Conservation (phyloP, 768 basidiomycete genomes). For the Leccinum uliginosum region DNA sequence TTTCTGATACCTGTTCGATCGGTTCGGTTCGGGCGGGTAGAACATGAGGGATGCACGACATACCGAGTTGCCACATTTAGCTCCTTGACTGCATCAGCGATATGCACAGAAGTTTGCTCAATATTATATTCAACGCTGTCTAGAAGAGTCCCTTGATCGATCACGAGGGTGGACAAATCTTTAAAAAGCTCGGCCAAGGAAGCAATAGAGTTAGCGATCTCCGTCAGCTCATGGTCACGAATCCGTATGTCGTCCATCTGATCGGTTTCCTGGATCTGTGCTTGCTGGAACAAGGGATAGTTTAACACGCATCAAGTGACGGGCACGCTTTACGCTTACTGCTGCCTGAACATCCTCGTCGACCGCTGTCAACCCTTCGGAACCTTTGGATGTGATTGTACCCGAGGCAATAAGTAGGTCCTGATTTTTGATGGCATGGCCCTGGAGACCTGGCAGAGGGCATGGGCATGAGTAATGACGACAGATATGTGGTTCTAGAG, state of each 20-base stretch:
- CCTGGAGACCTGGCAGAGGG: slow-evolving; percentile 71
- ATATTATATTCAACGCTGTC: slow-evolving; percentile 98
- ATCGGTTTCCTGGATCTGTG: slow-evolving; percentile 35
- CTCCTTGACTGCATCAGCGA: slow-evolving; percentile 82
- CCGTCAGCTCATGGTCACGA: slow-evolving; percentile 70
- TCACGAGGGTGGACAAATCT: slow-evolving; percentile 87
- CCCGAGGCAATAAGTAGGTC: slow-evolving; percentile 90
- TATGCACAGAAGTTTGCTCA: slow-evolving; percentile 79
- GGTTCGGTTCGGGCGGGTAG: not conserved
- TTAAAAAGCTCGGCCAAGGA: slow-evolving; percentile 94
- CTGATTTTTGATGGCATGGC: slow-evolving; percentile 96
- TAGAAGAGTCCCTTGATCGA: slow-evolving; percentile 95
- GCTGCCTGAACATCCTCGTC: slow-evolving; percentile 90
- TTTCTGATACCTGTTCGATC: slow-evolving; percentile 72
- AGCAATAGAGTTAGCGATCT: slow-evolving; percentile 90
- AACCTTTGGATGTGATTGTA: slow-evolving; percentile 73
- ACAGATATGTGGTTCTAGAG: slow-evolving; percentile 2
- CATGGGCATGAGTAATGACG: slow-evolving; percentile 14
- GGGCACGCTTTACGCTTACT: slow-evolving; percentile 43
- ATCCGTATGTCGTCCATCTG: slow-evolving; percentile 39
- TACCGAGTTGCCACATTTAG: slow-evolving; percentile 78
- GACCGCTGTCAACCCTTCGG: slow-evolving; percentile 77
- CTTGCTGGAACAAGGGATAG: slow-evolving; percentile 23
- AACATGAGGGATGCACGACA: slow-evolving; percentile 24
- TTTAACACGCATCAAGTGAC: slow-evolving; percentile 13